A percentile compares a stretch with the other conserved stretches of the same genome.
Conservation (phyloP, 108 stramenopile species). For the Discostella stelligeroides region DNA sequence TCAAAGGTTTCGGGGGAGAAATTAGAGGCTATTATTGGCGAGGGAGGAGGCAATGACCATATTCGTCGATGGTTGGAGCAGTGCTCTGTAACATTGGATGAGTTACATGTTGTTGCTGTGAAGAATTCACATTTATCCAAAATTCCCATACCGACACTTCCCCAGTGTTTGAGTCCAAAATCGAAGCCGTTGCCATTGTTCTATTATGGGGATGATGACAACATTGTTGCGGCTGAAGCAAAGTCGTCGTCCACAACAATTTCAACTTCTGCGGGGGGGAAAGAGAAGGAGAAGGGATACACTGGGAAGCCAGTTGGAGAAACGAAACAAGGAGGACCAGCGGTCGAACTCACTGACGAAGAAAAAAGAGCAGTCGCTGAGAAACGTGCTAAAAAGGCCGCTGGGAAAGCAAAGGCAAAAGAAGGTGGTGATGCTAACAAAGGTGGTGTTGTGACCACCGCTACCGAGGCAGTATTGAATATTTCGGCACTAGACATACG, state of each 20-base stretch:
- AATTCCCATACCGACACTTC: slow-evolving; percentile 15
- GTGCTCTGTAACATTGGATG: slow-evolving; percentile 32
- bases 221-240: slow-evolving; percentile 24
- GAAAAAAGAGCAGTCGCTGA: slow-evolving; percentile 56
- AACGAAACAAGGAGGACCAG: slow-evolving; percentile 10
- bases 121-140: slow-evolving; percentile 32
- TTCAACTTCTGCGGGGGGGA: neutral
- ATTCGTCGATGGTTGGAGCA: slow-evolving; percentile 67
- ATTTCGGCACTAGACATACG: slow-evolving; percentile 89
- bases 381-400: slow-evolving; percentile 46
- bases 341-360: slow-evolving; percentile 46
- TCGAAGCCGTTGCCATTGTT: slow-evolving; percentile 50
- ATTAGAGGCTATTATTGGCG: slow-evolving; percentile 22
- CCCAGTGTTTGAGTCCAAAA: slow-evolving; percentile 24
- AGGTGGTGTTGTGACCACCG: slow-evolving; percentile 9
- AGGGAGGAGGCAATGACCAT: slow-evolving; percentile 11
- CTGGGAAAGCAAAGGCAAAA: slow-evolving; percentile 40
- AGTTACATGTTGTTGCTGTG: slow-evolving; percentile 21
- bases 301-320: slow-evolving; percentile 12
- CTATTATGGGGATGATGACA: slow-evolving; percentile 72
- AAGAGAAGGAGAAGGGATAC: slow-evolving; percentile 9
- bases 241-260: neutral
- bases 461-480: slow-evolving; percentile 38
- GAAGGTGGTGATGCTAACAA: slow-evolving; percentile 33
- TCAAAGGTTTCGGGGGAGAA: slow-evolving; percentile 10